Percentiles rank a stretch among this genome's conserved stretches.
Conservation (phyloP, 176 grass and related monocot genomes). For the Oropetium thomaeum region DNA sequence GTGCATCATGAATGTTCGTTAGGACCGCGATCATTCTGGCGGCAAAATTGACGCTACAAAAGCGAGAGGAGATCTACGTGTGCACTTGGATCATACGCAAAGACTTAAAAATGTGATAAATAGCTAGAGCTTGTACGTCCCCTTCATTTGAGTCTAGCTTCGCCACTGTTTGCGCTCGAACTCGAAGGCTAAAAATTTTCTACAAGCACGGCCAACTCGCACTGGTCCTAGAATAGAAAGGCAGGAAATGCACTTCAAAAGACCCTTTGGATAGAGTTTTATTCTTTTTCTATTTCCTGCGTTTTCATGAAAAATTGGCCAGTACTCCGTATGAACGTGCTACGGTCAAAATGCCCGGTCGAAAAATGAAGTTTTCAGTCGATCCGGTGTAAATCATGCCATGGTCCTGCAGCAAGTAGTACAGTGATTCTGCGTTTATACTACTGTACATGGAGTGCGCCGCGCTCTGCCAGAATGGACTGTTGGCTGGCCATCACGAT, state of each 20-base stretch:
- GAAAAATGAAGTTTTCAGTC: not conserved
- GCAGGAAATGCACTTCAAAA: not conserved
- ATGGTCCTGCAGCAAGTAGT: not conserved
- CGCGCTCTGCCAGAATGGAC: not conserved
- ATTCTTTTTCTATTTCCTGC: too few relatives aligned
- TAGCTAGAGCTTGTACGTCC: too few relatives aligned
- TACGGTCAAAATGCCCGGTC: conserved; percentile 11
- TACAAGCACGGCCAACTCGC: not conserved
- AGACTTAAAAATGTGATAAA: too few relatives aligned
- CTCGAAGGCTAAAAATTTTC: not conserved
- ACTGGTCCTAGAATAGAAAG: not conserved
- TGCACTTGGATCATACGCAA: not conserved
- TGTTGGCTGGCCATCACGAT: too few relatives aligned
- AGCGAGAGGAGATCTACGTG: not conserved
- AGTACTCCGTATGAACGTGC: not conserved
- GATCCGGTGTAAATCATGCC: not conserved
- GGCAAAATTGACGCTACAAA: not conserved
- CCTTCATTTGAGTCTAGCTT: too few relatives aligned
- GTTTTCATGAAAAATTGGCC: too few relatives aligned
- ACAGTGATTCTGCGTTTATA: not conserved
- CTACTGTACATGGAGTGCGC: not conserved
- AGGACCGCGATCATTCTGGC: conserved; percentile 23
- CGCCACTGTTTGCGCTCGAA: too few relatives aligned
- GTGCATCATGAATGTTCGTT: conserved; percentile 37
- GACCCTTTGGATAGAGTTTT: too few relatives aligned